Base-by-base conservation (phyloP, 2,329 filamentous ascomycete species). In the Penicillium olsonii region DNA sequence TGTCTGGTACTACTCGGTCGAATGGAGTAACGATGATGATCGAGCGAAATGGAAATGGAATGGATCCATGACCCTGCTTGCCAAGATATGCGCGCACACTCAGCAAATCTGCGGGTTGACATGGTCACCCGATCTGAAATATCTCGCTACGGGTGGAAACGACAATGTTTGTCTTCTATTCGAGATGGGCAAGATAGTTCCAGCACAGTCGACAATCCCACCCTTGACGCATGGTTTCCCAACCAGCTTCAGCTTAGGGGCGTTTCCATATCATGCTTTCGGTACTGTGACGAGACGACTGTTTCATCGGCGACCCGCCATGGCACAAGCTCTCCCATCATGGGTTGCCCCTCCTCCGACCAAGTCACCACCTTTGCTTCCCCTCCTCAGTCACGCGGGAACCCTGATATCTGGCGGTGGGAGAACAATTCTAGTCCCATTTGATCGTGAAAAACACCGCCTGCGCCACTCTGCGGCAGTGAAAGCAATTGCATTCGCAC, bases 401-500 rank as follows among this genome's bases (percentile, higher is more conserved):
- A 60, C 60, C 15, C 43, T 70, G n/a, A 58, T 68, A n/a, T 54
- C 63, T 0, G 64, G 63, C 11, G 48, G 49, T 17, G 71, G 68
- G 11, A 68, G 64, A 26, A 73, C 80, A 18, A 73, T 78, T 15
- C 72, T 76, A 19, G 70, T 89, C 20, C 74, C 74, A 2, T 63
- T 72, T 5, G 83, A 83, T 6, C 73, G 78, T 24, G 84, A 88
- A 62, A 86, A 81, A 60, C 84, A 95, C 67, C 81, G 81, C 26
- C 94, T 90, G 82, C 70, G 78, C 10, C 90, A 99, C 67, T 84
- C 84, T 20, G 92, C 92, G 0, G 94, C 94, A 2, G 88, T 97
- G 58, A 99, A 99, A 71, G 94, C 94, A 26, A 94, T 97, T 60
- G 91, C 94, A 2, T 97, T 97, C 71, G 95, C 92, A 55, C 92